Percentiles rank a stretch among this genome's conserved stretches.
These are phyloP conservation scores for Boletus reticulatus DNA, from an alignment of 768 basidiomycete genomes.

Conservation along the genomic window DNA sequence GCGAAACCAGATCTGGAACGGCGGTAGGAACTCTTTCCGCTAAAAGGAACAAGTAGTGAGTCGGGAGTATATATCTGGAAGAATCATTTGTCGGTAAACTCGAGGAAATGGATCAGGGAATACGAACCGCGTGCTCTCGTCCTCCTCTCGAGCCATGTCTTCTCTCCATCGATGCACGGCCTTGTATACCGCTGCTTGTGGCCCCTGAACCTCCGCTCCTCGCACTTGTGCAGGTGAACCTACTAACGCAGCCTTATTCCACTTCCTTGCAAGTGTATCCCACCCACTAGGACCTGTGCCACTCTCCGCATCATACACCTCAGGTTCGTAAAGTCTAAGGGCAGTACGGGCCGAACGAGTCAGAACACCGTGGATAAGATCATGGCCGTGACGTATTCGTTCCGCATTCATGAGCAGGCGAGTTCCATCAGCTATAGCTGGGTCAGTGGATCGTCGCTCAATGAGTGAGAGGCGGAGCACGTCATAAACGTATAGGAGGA, in stretches of 20 bases:
- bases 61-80: slow-evolving; percentile 68
- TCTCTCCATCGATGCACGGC: slow-evolving; percentile 85
- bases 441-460: slow-evolving; percentile 49
- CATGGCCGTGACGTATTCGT: slow-evolving; percentile 27
- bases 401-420: not conserved
- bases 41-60: slow-evolving; percentile 70
- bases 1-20: slow-evolving; percentile 56
- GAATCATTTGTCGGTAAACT: not conserved
- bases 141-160: slow-evolving; percentile 70
- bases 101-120: not conserved
- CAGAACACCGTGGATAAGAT: slow-evolving; percentile 63
- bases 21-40: slow-evolving; percentile 71
- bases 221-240: slow-evolving; percentile 19
- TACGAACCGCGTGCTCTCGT: slow-evolving; percentile 77
- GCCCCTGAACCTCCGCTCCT: slow-evolving; percentile 35
- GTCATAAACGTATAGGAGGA: slow-evolving; percentile 90
- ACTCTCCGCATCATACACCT: slow-evolving; percentile 62
- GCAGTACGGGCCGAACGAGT: slow-evolving; percentile 74
- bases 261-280: slow-evolving; percentile 75
- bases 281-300: slow-evolving; percentile 74
- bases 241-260: slow-evolving; percentile 64
- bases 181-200: slow-evolving; percentile 64
- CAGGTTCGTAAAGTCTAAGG: slow-evolving; percentile 64
- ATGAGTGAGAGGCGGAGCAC: slow-evolving; percentile 83
- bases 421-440: slow-evolving; percentile 18